Percentiles rank a stretch among this genome's conserved stretches.
These are phyloP conservation scores for Mitragyna speciosa DNA, from an alignment of 257 asterid genomes.

Conservation along the genomic window DNA sequence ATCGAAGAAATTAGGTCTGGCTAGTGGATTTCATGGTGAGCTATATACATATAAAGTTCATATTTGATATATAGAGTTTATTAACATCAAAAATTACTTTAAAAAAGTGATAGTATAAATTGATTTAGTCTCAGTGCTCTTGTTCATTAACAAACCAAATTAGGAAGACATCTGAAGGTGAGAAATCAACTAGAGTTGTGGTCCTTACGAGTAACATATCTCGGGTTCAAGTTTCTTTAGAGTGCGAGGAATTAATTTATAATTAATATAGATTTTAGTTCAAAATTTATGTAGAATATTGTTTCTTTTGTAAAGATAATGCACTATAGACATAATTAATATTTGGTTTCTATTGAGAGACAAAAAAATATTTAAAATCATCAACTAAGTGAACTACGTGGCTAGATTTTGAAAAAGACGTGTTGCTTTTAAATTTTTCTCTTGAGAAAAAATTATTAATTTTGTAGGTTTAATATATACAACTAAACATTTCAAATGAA, in stretches of 20 bases:
- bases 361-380: no score
- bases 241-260: no score
- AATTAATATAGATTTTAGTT: no score
- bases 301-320: no score
- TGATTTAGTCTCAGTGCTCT: no score
- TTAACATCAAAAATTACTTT: neutral
- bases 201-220: no score
- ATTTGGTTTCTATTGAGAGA: neutral
- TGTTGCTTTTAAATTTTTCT: neutral
- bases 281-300: neutral
- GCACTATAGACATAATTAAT: no score
- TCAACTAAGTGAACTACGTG: no score
- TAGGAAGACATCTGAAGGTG: neutral
- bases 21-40: neutral
- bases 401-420: neutral
- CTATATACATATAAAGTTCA: neutral
- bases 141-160: neutral
- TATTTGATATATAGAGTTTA: neutral
- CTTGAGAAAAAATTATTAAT: neutral
- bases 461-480: no score
- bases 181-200: no score
- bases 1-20: neutral
- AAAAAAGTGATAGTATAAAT: no score
- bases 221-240: no score
- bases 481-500: neutral